phyloP scores from a whole-genome alignment of 2,329 filamentous ascomycete genomes.

The Cadophora gregata region DNA sequence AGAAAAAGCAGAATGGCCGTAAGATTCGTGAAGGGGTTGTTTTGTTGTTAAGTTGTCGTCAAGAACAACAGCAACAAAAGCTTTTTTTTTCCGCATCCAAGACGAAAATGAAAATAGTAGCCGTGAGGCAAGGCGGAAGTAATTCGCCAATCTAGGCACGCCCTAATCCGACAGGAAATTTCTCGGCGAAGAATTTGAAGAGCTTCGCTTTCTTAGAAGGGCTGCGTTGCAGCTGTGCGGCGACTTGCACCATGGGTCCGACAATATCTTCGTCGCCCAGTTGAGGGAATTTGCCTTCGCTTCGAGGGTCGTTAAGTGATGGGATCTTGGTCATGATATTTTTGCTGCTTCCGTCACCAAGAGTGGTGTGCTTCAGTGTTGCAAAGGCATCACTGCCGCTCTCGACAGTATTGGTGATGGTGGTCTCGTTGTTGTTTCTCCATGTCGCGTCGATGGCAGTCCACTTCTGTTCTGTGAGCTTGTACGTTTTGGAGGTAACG shows the following conservation, averaged over 20 bases:
- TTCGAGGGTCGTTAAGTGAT: slow-evolving; percentile 67
- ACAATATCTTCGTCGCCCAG: slow-evolving; percentile 92
- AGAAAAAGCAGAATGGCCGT: slow-evolving; percentile 26
- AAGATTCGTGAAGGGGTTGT: slow-evolving; percentile 29
- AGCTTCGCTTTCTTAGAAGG: slow-evolving; percentile 44
- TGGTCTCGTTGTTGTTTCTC: slow-evolving; percentile 71
- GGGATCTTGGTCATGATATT: slow-evolving; percentile 70
- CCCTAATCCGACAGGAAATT: slow-evolving; percentile 43
- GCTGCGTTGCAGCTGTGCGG: slow-evolving; percentile 41
- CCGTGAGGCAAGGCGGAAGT: slow-evolving; percentile 20
- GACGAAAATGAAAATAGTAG: slow-evolving; percentile 3
- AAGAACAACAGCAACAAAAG: slow-evolving; percentile 18
- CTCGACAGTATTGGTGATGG: slow-evolving; percentile 58
- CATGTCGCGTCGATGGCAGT: slow-evolving; percentile 76
- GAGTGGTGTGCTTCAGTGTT: slow-evolving; percentile 48
- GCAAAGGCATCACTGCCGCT: slow-evolving; percentile 50
- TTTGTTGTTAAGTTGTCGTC: slow-evolving; percentile 12
- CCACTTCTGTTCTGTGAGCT: slow-evolving; percentile 89
- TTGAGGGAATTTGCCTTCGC: slow-evolving; percentile 83
- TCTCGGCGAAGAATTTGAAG: slow-evolving; percentile 44
- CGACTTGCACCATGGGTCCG: slow-evolving; percentile 72
- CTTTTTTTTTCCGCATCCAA: background rate
- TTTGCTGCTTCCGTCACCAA: slow-evolving; percentile 51
- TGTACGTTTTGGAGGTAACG: slow-evolving; percentile 85
- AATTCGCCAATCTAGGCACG: slow-evolving; percentile 26